phyloP scores from a whole-genome alignment of 1,284 basidiomycete genomes.

The Pisolithus thermaeus region DNA sequence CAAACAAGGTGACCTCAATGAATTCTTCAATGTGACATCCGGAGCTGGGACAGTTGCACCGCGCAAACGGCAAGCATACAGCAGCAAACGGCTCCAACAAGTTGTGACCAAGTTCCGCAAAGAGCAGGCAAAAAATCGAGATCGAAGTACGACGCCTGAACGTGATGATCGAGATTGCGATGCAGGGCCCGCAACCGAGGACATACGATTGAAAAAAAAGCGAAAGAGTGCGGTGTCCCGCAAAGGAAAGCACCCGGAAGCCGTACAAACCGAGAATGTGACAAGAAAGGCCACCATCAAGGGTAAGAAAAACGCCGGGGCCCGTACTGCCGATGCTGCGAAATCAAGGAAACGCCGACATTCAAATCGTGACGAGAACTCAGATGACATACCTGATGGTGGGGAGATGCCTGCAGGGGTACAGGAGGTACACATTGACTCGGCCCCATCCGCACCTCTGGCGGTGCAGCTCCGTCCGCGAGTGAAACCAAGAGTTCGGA shows the following conservation, averaged over 20 bases:
- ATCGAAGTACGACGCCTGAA: conserved; percentile 7
- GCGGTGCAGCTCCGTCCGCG: conserved; percentile 33
- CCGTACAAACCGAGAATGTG: conserved; percentile 10
- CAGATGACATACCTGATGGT: conserved; percentile 3
- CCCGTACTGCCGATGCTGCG: background rate
- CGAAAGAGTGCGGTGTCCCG: conserved; percentile 13
- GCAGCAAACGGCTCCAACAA: conserved; percentile 83
- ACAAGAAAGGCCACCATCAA: conserved; percentile 7
- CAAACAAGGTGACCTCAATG: conserved; percentile 68
- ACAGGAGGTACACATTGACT: conserved; percentile 5
- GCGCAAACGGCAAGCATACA: conserved; percentile 72
- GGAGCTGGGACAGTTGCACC: conserved; percentile 69
- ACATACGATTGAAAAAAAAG: conserved; percentile 28
- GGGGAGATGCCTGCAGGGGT: conserved; percentile 27
- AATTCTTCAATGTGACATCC: conserved; percentile 57
- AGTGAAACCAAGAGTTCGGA: conserved; percentile 25
- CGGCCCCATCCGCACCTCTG: conserved; percentile 18
- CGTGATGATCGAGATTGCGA: conserved; percentile 10
- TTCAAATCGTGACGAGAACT: background rate
- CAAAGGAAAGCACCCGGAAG: conserved; percentile 19
- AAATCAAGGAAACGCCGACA: conserved; percentile 2
- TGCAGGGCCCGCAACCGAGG: conserved; percentile 14
- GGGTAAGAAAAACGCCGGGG: conserved; percentile 1
- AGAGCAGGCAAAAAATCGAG: conserved; percentile 28
- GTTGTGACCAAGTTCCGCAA: conserved; percentile 83